phyloP scores from a whole-genome alignment of 192 early-diverging fungal genomes.

The Backusella tarrabulga region DNA sequence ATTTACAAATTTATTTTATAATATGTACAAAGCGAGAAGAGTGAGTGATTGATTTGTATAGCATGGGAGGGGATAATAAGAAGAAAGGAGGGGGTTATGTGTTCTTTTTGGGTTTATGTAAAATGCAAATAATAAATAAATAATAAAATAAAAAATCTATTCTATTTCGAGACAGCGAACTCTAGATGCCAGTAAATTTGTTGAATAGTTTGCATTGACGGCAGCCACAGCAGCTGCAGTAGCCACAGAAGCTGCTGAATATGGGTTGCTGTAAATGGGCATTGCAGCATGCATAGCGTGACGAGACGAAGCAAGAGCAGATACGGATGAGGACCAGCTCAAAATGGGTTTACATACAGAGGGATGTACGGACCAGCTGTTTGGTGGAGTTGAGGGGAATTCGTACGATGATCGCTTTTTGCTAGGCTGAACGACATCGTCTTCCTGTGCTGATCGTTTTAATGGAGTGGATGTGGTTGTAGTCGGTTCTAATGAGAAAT shows the following conservation, averaged over 20 bases:
- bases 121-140: constrained; percentile 1
- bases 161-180: constrained; percentile 19
- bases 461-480: constrained; percentile 6
- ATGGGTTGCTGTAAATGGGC: neutral
- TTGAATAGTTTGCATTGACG: constrained; percentile 11
- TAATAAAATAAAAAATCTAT: constrained; percentile 6
- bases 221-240: constrained; percentile 17
- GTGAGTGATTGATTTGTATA: neutral
- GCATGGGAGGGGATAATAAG: neutral
- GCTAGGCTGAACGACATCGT: neutral
- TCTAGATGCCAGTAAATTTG: constrained; percentile 14
- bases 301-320: constrained; percentile 11
- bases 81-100: neutral
- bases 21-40: neutral
- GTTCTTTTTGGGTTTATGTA: neutral
- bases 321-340: constrained; percentile 30
- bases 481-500: neutral
- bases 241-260: constrained; percentile 6
- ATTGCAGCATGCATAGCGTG: constrained; percentile 9
- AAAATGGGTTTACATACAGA: constrained; percentile 20
- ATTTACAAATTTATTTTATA: neutral
- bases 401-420: neutral
- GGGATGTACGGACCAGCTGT: neutral
- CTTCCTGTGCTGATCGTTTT: constrained; percentile 9
- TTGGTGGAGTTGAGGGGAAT: constrained; percentile 5